These are phyloP conservation scores for Suzukiozyma palmioleophila DNA, from an alignment of 1,139 yeast species.

Conservation along the genomic window DNA sequence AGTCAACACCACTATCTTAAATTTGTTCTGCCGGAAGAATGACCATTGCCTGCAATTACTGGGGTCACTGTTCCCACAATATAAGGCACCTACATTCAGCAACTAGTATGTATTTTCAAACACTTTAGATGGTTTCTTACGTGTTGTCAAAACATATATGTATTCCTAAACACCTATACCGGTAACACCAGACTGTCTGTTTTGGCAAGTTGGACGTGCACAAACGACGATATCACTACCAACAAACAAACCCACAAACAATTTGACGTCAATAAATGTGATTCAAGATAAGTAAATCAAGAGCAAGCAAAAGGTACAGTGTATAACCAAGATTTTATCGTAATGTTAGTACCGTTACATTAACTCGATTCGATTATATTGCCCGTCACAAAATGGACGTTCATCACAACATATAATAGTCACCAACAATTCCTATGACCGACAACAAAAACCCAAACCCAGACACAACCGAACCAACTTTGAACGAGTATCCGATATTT, in stretches of 20 bases:
- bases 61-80: no score
- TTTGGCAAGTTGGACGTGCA: no score
- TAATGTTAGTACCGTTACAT: neutral
- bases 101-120: no score
- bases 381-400: neutral
- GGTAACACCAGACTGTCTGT: neutral
- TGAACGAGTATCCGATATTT: conserved; percentile 26
- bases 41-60: no score
- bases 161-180: conserved; percentile 1
- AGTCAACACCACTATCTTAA: no score
- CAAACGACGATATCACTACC: no score
- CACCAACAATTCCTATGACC: conserved; percentile 48
- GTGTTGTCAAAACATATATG: neutral
- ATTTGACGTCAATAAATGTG: no score
- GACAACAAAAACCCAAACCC: conserved; percentile 42
- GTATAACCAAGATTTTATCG: neutral
- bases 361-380: neutral
- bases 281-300: neutral
- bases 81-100: no score
- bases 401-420: conserved; percentile 25
- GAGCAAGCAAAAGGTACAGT: neutral
- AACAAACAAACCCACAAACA: no score
- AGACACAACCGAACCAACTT: conserved; percentile 33
- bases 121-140: no score
- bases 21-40: no score